These are phyloP conservation scores for Candida frijolesensis DNA, from an alignment of 1,139 yeast genomes.

Conservation along the genomic window DNA sequence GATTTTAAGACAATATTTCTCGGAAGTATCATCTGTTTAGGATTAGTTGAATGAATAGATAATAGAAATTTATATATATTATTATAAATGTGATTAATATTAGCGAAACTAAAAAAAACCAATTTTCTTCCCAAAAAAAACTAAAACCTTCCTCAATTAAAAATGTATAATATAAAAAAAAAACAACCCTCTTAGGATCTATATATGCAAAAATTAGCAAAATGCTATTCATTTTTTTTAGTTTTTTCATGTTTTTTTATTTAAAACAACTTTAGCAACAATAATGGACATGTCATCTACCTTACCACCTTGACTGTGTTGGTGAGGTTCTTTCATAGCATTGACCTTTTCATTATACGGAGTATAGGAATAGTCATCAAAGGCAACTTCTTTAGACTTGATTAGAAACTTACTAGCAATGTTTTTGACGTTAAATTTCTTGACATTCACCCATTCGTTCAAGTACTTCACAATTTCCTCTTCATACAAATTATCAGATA, in stretches of 20 bases:
- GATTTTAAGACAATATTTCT: conserved; percentile 88
- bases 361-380: conserved; percentile 55
- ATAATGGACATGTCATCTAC: conserved; percentile 59
- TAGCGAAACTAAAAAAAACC: conserved; percentile 3
- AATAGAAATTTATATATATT: neutral
- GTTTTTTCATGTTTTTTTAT: conserved; percentile 9
- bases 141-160: neutral
- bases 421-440: conserved; percentile 33
- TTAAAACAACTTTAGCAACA: conserved; percentile 42
- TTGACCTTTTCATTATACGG: conserved; percentile 58
- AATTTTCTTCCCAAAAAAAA: neutral
- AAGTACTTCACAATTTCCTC: conserved; percentile 46
- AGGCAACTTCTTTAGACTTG: conserved; percentile 53
- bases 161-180: neutral
- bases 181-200: neutral
- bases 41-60: conserved; percentile 1
- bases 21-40: conserved; percentile 49
- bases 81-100: conserved; percentile 3
- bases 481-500: conserved; percentile 54
- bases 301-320: conserved; percentile 52
- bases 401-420: conserved; percentile 43
- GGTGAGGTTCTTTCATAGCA: conserved; percentile 38
- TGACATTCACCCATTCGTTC: conserved; percentile 31
- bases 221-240: conserved; percentile 2
- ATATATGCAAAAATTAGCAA: neutral